Evolutionary conservation across 108 stramenopile species (phyloP).

Genomic region (Cyclotella cryptica): DNA sequence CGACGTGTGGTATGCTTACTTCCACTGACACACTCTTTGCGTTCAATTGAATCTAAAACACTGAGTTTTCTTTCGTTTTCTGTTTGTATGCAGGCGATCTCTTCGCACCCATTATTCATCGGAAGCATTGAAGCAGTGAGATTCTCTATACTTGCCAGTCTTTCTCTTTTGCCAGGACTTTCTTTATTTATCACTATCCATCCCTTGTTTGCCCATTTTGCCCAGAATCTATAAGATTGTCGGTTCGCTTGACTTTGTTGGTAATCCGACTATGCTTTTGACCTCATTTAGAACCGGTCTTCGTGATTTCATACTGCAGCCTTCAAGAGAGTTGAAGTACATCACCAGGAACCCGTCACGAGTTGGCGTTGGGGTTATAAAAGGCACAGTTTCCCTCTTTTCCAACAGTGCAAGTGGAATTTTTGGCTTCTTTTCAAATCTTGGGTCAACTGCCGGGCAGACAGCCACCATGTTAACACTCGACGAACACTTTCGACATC

Average conservation of each 20-base stretch:
- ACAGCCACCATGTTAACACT: constrained; percentile 72
- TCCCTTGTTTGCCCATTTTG: no score
- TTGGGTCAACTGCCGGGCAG: constrained; percentile 71
- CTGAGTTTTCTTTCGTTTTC: no score
- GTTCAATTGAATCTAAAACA: no score
- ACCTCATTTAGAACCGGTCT: constrained; percentile 90
- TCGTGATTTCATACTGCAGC: constrained; percentile 92
- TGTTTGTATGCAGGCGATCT: constrained; percentile 14
- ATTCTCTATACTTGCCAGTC: no score
- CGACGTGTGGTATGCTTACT: constrained; percentile 18
- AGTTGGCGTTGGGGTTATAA: constrained; percentile 91
- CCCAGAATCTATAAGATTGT: constrained; percentile 89
- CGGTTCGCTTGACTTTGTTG: constrained; percentile 94
- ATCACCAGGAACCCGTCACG: constrained; percentile 87
- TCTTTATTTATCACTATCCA: no score
- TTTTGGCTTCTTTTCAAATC: constrained; percentile 83
- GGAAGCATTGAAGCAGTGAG: constrained; percentile 74
- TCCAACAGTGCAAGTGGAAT: constrained; percentile 92
- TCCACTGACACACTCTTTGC: no score
- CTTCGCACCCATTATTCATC: constrained; percentile 45
- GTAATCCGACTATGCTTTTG: constrained; percentile 91
- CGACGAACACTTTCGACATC: constrained; percentile 79
- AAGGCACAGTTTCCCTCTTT: constrained; percentile 93
- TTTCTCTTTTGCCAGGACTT: no score
- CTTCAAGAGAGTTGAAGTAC: constrained; percentile 81